A percentile compares a stretch with the other conserved stretches of the same genome.
These are phyloP conservation scores for Zoysia pacifica DNA, from an alignment of 176 grass and related monocot species.

Conservation along the genomic window DNA sequence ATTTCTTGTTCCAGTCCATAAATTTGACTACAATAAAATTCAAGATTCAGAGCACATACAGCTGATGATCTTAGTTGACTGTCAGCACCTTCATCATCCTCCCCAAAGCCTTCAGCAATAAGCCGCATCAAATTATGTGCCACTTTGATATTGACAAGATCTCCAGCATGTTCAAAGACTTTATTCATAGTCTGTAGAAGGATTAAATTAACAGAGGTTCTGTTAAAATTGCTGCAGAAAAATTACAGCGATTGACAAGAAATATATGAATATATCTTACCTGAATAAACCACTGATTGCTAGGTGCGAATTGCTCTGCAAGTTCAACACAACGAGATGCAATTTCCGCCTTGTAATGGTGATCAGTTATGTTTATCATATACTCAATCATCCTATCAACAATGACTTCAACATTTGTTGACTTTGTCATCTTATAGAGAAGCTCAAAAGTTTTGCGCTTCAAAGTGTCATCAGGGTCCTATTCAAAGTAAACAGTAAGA, in stretches of 20 bases:
- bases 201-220: constrained; percentile 37
- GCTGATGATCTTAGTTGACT: constrained; percentile 97
- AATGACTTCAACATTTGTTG: constrained; percentile 99
- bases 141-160: constrained; percentile 95
- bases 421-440: constrained; percentile 99
- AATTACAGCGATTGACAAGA: constrained; percentile 10
- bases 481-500: constrained; percentile 34
- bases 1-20: neutral
- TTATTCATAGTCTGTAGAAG: constrained; percentile 92
- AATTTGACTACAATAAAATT: constrained; percentile 4
- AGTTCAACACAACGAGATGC: constrained; percentile 99
- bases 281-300: constrained; percentile 99
- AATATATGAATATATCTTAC: constrained; percentile 37
- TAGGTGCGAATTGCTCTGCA: constrained; percentile 98
- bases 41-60: constrained; percentile 61
- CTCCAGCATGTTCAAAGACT: constrained; percentile 99
- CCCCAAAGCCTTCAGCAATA: constrained; percentile 98
- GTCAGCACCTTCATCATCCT: constrained; percentile 96
- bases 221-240: constrained; percentile 8
- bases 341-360: constrained; percentile 98
- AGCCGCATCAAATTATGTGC: constrained; percentile 99
- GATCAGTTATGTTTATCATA: constrained; percentile 93
- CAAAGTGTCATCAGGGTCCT: constrained; percentile 98
- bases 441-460: constrained; percentile 99
- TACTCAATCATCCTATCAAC: constrained; percentile 99